Percentiles rank a stretch among this genome's conserved stretches.
These are phyloP conservation scores for Rhododendron vialii DNA, from an alignment of 148 eudicot species.

Conservation along the genomic window DNA sequence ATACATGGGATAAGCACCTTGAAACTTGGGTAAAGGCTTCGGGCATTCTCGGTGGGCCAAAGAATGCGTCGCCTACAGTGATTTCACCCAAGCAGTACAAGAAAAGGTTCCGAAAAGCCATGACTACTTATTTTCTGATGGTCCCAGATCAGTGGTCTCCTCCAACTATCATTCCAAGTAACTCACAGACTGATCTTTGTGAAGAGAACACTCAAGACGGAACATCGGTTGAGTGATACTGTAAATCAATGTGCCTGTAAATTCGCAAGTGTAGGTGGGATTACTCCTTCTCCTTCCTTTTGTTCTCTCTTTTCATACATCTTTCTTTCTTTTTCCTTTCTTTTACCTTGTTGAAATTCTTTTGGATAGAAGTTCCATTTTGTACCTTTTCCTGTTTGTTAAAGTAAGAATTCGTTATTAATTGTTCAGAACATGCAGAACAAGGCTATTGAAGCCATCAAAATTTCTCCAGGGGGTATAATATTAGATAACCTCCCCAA, in stretches of 20 bases:
- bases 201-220: slow-evolving; percentile 53
- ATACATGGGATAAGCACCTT: slow-evolving; percentile 97
- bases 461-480: slow-evolving; percentile 11
- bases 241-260: slow-evolving; percentile 28
- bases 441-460: slow-evolving; percentile 7
- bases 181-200: slow-evolving; percentile 45
- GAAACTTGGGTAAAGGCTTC: slow-evolving; percentile 98
- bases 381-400: not conserved
- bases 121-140: slow-evolving; percentile 89
- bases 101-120: slow-evolving; percentile 91
- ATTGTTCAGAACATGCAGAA: slow-evolving; percentile 16
- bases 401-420: slow-evolving; percentile 8
- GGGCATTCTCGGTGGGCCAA: slow-evolving; percentile 90
- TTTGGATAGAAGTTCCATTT: slow-evolving; percentile 19
- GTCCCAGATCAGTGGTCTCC: slow-evolving; percentile 96
- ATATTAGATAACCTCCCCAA: slow-evolving; percentile 6
- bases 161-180: slow-evolving; percentile 43
- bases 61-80: slow-evolving; percentile 80
- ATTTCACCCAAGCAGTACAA: slow-evolving; percentile 94
- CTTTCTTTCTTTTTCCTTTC: slow-evolving; percentile 1
- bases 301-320: not conserved
- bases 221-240: slow-evolving; percentile 30
- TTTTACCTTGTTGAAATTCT: slow-evolving; percentile 16
- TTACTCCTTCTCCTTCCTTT: not conserved
- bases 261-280: slow-evolving; percentile 16